Base-by-base conservation (phyloP, 345 rosid genomes). In the Nephelium lappaceum region DNA sequence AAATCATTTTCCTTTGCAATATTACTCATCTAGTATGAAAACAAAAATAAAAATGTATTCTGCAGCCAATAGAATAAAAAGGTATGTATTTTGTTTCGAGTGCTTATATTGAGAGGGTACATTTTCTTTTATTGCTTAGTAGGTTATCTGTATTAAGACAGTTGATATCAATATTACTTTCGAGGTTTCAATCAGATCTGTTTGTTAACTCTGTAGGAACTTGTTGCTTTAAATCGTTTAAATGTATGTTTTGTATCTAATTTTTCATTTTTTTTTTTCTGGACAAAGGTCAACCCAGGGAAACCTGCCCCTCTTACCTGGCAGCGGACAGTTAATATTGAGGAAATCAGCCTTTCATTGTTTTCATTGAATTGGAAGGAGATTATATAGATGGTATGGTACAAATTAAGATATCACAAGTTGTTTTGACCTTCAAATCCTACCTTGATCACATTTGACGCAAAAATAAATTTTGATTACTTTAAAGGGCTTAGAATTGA, bases 271-370 rank as follows among this genome's bases (percentile, higher is more conserved):
- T 49, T 63, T 72, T 78, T 12, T 74, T n/a, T 79, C 25, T 78
- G 39, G 69, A 71, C 81, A 68, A 78, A 89, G 90, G 91, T 91
- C 82, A 87, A 88, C 81, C 88, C 90, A 0, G 87, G 77, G 67
- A 83, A 87, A 79, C 93, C 90, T 27, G 83, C 89, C 69, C 38
- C 90, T 15, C 82, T 91, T 77, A 88, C 97, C 55, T 93, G 95
- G 97, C 84, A 85, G 78, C 83, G 95, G 62, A 88, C 85, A 77
- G 72, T 92, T 76, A 74, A 84, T 71, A 72, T 83, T 55, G 82
- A 84, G 38, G 69, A 21, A 69, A 82, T 72, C 69, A 71, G 57
- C 79, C 92, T 83, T 64, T 76, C 79, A 10, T 77, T 61, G 77
- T 91, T 93, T 83, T 45, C 78, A 55, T 47, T 93, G 71, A 86